Percentiles rank a stretch among this genome's conserved stretches.
phyloP scores from a whole-genome alignment of 139 green algal genomes.

The Volvox reticuliferus region DNA sequence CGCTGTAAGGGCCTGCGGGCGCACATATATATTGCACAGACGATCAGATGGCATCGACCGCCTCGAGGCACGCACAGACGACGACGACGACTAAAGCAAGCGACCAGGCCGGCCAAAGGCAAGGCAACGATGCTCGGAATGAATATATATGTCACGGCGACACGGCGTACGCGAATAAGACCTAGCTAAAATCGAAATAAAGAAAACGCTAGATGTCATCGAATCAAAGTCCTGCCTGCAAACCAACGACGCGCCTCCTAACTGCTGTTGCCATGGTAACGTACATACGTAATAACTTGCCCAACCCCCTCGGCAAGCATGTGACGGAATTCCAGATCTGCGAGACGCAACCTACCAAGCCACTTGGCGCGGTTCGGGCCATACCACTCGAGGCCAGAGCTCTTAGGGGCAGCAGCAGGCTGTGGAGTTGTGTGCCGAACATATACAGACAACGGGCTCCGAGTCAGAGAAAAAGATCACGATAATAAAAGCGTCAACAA shows the following conservation, averaged over 20 bases:
- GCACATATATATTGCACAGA: neutral
- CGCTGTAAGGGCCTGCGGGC: conserved; percentile 34
- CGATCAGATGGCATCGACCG: neutral
- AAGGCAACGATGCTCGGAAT: neutral
- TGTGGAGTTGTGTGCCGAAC: neutral
- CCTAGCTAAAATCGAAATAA: neutral
- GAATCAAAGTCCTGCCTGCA: too few species aligned
- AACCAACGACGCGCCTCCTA: too few species aligned
- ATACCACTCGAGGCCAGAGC: conserved; percentile 70
- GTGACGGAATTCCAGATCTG: neutral
- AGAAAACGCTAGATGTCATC: neutral
- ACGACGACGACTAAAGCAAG: too few species aligned
- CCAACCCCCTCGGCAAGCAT: neutral
- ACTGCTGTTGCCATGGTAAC: too few species aligned
- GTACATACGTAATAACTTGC: neutral
- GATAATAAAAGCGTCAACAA: neutral
- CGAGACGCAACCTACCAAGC: conserved; percentile 51
- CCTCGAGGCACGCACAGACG: neutral
- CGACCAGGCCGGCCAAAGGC: neutral
- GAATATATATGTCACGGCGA: too few species aligned
- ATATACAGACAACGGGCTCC: neutral
- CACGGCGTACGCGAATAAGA: neutral
- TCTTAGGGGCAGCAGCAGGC: conserved; percentile 10
- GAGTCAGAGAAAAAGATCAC: neutral
- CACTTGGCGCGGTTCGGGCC: conserved; percentile 77